phyloP scores from a whole-genome alignment of 345 rosid genomes.

The Cardamine resedifolia region DNA sequence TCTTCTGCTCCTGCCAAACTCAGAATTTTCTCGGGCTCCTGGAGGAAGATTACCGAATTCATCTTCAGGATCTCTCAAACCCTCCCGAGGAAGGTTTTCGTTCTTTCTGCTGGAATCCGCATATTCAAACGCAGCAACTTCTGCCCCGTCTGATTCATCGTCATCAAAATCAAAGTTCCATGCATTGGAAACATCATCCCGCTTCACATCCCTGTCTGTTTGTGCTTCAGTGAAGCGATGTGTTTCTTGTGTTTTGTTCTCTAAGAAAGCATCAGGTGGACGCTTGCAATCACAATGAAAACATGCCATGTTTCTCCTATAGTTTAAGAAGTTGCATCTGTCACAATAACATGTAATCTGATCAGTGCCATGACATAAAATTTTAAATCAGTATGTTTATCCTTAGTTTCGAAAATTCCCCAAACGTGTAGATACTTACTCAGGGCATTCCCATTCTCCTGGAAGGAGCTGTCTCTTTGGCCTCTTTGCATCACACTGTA shows the following conservation, averaged over 20 bases:
- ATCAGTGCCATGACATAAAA: not conserved
- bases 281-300: conserved; percentile 98
- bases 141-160: conserved; percentile 96
- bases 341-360: conserved; percentile 24
- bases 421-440: conserved; percentile 54
- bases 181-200: conserved; percentile 72
- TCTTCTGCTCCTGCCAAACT: conserved; percentile 36
- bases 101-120: conserved; percentile 58
- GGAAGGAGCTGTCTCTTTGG: conserved; percentile 97
- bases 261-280: conserved; percentile 70
- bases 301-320: conserved; percentile 89
- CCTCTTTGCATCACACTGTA: conserved; percentile 96
- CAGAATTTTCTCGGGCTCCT: conserved; percentile 50
- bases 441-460: conserved; percentile 99
- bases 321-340: conserved; percentile 98
- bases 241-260: conserved; percentile 56
- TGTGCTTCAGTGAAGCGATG: conserved; percentile 46
- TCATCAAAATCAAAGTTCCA: conserved; percentile 99
- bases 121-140: conserved; percentile 88
- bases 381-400: not conserved
- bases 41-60: conserved; percentile 38
- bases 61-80: conserved; percentile 44
- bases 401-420: not conserved
- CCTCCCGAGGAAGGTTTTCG: conserved; percentile 40
- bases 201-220: conserved; percentile 44